Percentiles rank a stretch among this genome's conserved stretches.
Evolutionary conservation across 1,284 basidiomycete genomes (phyloP).

Genomic region (Rhodotorula sp.): DNA sequence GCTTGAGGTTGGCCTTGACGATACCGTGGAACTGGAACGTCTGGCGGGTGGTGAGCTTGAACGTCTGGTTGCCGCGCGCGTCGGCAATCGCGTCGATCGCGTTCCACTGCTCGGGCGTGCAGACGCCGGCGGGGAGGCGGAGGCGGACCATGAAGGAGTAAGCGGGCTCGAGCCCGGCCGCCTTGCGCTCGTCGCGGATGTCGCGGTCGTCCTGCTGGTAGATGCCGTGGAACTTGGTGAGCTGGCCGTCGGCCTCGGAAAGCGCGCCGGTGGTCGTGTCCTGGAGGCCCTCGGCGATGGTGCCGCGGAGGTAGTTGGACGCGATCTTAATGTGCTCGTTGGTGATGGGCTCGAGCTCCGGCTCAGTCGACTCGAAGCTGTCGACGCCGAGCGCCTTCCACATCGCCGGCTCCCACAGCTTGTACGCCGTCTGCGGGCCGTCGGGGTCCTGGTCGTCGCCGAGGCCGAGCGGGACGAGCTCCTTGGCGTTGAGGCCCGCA

Average conservation of each 20-base stretch:
- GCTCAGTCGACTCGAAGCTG: slow-evolving; percentile 81
- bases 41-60: slow-evolving; percentile 96
- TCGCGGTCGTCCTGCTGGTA: slow-evolving; percentile 80
- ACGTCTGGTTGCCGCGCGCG: slow-evolving; percentile 88
- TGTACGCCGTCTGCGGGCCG: slow-evolving; percentile 94
- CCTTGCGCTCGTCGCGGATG: slow-evolving; percentile 92
- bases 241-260: slow-evolving; percentile 83
- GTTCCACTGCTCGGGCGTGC: slow-evolving; percentile 87
- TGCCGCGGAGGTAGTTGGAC: slow-evolving; percentile 89
- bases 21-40: slow-evolving; percentile 99
- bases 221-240: slow-evolving; percentile 89
- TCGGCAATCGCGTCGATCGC: slow-evolving; percentile 94
- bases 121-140: slow-evolving; percentile 93
- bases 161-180: slow-evolving; percentile 90
- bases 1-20: slow-evolving; percentile 94
- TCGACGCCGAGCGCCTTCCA: slow-evolving; percentile 97
- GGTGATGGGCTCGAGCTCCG: slow-evolving; percentile 93
- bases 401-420: slow-evolving; percentile 84
- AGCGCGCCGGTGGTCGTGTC: slow-evolving; percentile 87
- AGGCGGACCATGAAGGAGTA: slow-evolving; percentile 99
- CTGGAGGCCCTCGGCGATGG: slow-evolving; percentile 83
- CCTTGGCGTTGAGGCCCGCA: slow-evolving; percentile 67
- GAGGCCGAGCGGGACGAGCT: slow-evolving; percentile 71
- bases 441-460: slow-evolving; percentile 98
- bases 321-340: slow-evolving; percentile 99